Conservation (phyloP, 75 land plant genomes). For the Sequoiadendron giganteum region DNA sequence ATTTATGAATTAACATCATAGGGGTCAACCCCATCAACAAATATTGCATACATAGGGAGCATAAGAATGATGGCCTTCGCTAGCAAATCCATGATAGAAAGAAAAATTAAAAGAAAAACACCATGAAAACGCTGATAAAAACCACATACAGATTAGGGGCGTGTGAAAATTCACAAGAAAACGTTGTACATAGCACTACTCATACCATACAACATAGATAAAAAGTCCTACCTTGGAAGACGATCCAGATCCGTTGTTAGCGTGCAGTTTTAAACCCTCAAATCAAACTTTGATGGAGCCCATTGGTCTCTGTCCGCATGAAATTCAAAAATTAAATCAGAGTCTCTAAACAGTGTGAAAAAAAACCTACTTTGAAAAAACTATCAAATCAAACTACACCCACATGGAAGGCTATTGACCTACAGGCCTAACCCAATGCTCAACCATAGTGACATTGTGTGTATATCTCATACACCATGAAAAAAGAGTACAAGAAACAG, state of each 20-base stretch:
- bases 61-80: neutral
- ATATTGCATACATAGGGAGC: neutral
- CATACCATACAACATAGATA: neutral
- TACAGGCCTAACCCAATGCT: neutral
- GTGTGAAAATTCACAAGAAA: neutral
- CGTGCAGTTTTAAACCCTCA: neutral
- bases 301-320: neutral
- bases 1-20: neutral
- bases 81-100: neutral
- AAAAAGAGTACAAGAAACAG: neutral
- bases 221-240: neutral
- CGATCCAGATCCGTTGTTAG: neutral
- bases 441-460: neutral
- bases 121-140: neutral
- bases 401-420: neutral
- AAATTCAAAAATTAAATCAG: constrained; percentile 1
- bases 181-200: neutral
- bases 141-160: neutral
- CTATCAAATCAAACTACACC: neutral
- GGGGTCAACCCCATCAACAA: neutral
- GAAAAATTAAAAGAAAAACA: too few species aligned
- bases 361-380: neutral
- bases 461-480: neutral
- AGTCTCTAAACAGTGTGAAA: neutral
- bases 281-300: constrained; percentile 4